Conservation (phyloP, 805 yeast genomes). For the Brettanomyces naardenensis region DNA sequence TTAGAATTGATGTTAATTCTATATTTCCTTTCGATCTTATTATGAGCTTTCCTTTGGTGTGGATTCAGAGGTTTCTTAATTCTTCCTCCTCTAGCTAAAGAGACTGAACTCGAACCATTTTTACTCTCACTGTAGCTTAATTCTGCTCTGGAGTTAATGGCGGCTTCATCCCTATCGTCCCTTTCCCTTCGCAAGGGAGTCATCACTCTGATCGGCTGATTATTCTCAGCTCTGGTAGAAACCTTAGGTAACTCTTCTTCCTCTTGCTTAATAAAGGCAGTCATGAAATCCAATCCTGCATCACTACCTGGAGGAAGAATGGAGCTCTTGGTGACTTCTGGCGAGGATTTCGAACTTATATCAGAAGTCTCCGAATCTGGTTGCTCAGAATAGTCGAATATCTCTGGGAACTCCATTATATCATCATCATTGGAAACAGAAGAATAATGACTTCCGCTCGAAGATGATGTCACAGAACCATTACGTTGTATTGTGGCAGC, state of each 20-base stretch:
- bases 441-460: neutral
- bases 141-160: neutral
- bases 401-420: neutral
- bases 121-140: neutral
- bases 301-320: conserved; percentile 1
- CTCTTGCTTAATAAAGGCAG: conserved; percentile 2
- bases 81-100: neutral
- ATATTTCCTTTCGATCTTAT: conserved; percentile 64
- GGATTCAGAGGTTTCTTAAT: conserved; percentile 23
- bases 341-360: neutral
- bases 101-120: neutral
- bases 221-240: neutral
- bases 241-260: neutral
- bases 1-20: conserved; percentile 66
- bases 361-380: neutral
- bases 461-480: neutral
- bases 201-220: neutral
- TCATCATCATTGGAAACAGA: neutral
- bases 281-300: conserved; percentile 4
- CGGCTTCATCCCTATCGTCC: neutral
- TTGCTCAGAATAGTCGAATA: neutral
- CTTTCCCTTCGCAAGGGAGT: neutral
- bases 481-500: neutral
- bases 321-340: neutral
- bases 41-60: conserved; percentile 61